Evolutionary conservation across 352 stramenopile species (phyloP).

Genomic region (Phytophthora pini): DNA sequence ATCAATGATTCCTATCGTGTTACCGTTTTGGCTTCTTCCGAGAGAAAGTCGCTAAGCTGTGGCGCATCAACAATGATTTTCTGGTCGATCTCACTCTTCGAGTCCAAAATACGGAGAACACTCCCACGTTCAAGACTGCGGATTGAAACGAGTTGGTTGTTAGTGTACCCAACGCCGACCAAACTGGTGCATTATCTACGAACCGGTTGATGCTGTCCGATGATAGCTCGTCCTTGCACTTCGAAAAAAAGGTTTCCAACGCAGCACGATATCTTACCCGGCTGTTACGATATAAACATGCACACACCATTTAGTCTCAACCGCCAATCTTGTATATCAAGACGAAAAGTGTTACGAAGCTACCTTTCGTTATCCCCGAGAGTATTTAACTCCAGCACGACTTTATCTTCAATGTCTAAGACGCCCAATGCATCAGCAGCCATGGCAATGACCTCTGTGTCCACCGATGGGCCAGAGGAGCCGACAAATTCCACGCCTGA

Average conservation of each 20-base stretch:
- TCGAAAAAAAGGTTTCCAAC: slow-evolving; percentile 68
- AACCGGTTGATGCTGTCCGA: slow-evolving; percentile 78
- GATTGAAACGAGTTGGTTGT: slow-evolving; percentile 1
- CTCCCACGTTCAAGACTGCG: slow-evolving; percentile 79
- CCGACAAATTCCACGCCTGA: slow-evolving; percentile 84
- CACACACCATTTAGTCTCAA: not conserved
- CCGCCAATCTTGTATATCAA: not conserved
- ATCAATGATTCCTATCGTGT: slow-evolving; percentile 1
- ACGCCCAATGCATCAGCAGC: slow-evolving; percentile 60
- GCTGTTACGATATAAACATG: slow-evolving; percentile 34
- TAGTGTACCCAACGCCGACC: not conserved
- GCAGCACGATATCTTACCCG: slow-evolving; percentile 71
- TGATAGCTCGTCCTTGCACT: slow-evolving; percentile 72
- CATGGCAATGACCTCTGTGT: slow-evolving; percentile 88
- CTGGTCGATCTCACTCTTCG: slow-evolving; percentile 78
- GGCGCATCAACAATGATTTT: slow-evolving; percentile 73
- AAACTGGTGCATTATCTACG: slow-evolving; percentile 11
- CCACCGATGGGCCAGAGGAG: slow-evolving; percentile 75
- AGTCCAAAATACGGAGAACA: slow-evolving; percentile 88
- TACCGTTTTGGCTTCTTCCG: slow-evolving; percentile 59
- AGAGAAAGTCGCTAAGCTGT: slow-evolving; percentile 68
- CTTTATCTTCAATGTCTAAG: slow-evolving; percentile 68
- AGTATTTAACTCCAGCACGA: slow-evolving; percentile 80
- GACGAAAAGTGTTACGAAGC: not conserved
- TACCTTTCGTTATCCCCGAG: slow-evolving; percentile 85